phyloP scores from a whole-genome alignment of 176 grass and related monocot species.

The Pontederia paniculata region DNA sequence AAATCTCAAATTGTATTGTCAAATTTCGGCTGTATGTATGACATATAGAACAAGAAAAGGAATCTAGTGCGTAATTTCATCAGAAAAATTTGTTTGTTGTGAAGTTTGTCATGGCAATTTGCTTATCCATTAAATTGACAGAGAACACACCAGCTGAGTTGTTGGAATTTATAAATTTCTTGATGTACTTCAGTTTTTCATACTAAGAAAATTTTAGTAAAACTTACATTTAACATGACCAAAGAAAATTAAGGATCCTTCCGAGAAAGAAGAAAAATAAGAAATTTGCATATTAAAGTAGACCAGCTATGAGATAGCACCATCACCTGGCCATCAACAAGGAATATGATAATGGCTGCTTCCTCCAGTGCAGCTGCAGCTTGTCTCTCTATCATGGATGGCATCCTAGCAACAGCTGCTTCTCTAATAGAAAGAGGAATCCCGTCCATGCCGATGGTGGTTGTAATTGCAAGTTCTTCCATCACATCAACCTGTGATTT shows the following conservation, averaged over 20 bases:
- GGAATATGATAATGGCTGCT: slow-evolving; percentile 58
- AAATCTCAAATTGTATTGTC: too few species aligned
- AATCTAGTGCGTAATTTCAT: too few species aligned
- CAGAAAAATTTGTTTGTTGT: too few species aligned
- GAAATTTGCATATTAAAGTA: not conserved
- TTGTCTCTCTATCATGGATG: slow-evolving; percentile 94
- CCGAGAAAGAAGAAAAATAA: too few species aligned
- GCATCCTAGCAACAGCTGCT: slow-evolving; percentile 85
- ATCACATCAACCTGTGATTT: slow-evolving; percentile 72
- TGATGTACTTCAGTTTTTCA: too few species aligned
- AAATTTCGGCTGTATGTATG: not conserved
- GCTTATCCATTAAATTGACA: too few species aligned
- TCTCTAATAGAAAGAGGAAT: slow-evolving; percentile 81
- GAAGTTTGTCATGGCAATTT: too few species aligned
- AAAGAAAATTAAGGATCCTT: not conserved
- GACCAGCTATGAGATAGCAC: not conserved
- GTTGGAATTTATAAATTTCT: too few species aligned
- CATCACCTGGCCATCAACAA: slow-evolving; percentile 84
- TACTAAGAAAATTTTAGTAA: too few species aligned
- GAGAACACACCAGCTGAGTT: too few species aligned
- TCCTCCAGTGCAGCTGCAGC: slow-evolving; percentile 77
- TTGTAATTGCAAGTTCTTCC: slow-evolving; percentile 85
- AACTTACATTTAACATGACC: not conserved
- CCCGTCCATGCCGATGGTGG: slow-evolving; percentile 85
- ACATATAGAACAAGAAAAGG: not conserved